phyloP scores from a whole-genome alignment of 805 yeast genomes.

The Cyberlindnera maclurae region DNA sequence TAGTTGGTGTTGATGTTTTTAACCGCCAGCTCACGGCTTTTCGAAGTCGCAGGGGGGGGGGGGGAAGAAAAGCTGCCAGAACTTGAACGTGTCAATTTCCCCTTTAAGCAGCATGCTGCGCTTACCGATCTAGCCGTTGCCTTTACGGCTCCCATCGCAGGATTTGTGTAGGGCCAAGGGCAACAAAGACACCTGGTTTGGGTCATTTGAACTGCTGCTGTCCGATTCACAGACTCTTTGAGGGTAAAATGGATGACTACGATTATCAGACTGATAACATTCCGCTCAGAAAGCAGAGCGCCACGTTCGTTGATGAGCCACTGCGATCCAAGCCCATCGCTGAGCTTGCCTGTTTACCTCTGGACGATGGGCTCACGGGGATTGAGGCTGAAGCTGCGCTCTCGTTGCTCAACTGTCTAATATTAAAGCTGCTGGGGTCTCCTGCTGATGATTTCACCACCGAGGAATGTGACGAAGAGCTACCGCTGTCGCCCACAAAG shows the following conservation, averaged over 20 bases:
- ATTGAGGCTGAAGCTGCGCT: conserved; percentile 3
- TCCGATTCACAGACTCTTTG: too few species aligned
- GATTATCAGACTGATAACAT: background rate
- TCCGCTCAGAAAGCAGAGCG: conserved; percentile 6
- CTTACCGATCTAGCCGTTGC: too few species aligned
- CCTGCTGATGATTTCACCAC: background rate
- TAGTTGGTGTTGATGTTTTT: background rate
- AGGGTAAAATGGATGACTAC: too few species aligned
- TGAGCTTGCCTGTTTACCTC: conserved; percentile 2
- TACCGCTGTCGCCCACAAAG: conserved; percentile 16
- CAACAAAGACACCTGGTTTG: too few species aligned
- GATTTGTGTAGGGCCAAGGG: too few species aligned
- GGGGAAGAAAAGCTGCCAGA: too few species aligned
- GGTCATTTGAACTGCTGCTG: too few species aligned
- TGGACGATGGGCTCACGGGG: background rate
- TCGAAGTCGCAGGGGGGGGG: background rate
- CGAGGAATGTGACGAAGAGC: conserved; percentile 1
- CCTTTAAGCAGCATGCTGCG: too few species aligned
- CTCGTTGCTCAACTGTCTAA: conserved; percentile 4
- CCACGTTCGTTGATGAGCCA: conserved; percentile 10
- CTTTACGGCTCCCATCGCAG: too few species aligned
- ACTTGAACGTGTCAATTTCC: too few species aligned
- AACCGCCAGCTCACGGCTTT: conserved; percentile 1
- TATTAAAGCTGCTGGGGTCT: conserved; percentile 1
- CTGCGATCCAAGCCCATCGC: background rate